Evolutionary conservation across 306 rosid genomes (phyloP).

Genomic region (Castanopsis chinensis): DNA sequence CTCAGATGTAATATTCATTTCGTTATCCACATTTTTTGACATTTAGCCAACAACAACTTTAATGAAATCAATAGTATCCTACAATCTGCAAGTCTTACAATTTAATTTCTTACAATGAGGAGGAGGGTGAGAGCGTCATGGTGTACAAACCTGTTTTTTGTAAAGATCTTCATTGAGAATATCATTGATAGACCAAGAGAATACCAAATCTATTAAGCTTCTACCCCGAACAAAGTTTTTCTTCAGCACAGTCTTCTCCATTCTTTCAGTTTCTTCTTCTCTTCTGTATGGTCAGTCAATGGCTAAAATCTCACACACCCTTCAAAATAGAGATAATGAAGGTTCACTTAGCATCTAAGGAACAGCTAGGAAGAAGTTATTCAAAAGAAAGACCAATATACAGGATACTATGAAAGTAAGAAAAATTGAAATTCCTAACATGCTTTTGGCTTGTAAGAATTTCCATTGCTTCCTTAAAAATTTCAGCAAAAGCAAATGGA

Average conservation of each 20-base stretch:
- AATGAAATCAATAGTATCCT: not conserved
- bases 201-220: conserved; percentile 22
- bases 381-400: not conserved
- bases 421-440: not conserved
- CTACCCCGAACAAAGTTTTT: not conserved
- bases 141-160: conserved; percentile 25
- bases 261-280: not conserved
- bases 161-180: conserved; percentile 21
- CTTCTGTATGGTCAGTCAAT: too few species aligned
- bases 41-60: not conserved
- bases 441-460: not conserved
- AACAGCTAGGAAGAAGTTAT: not conserved
- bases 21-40: not conserved
- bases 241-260: not conserved
- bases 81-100: too few species aligned
- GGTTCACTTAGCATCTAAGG: not conserved
- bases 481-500: not conserved
- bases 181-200: conserved; percentile 38
- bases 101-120: too few species aligned
- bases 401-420: too few species aligned
- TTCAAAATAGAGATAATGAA: not conserved
- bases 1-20: not conserved
- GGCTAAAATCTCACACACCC: not conserved
- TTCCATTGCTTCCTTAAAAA: not conserved
- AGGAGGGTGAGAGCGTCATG: not conserved